Percentiles rank a stretch among this genome's conserved stretches.
phyloP scores from a whole-genome alignment of 2,329 filamentous ascomycete genomes.

The Talaromyces sp. region DNA sequence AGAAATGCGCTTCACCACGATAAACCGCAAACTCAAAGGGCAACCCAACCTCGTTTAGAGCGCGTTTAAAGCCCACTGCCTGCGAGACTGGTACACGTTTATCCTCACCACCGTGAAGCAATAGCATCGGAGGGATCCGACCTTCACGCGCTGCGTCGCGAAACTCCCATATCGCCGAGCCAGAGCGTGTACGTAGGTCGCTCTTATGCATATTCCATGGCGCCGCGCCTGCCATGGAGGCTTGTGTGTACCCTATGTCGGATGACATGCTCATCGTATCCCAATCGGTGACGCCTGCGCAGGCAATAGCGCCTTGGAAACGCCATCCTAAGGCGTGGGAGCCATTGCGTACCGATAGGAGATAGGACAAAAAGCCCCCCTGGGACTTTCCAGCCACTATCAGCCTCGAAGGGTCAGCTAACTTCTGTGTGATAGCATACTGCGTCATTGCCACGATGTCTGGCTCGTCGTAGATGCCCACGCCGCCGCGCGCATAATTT shows the following conservation, averaged over 20 bases:
- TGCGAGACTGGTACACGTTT: conserved; percentile 1
- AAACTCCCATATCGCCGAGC: conserved; percentile 7
- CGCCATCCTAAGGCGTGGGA: neutral
- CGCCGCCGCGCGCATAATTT: neutral
- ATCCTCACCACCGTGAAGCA: conserved; percentile 3
- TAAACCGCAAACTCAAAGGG: conserved; percentile 3
- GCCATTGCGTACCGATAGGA: conserved; percentile 5
- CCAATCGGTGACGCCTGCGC: conserved; percentile 5
- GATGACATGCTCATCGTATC: conserved; percentile 7
- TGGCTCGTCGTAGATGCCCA: conserved; percentile 6
- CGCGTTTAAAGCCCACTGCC: conserved; percentile 1
- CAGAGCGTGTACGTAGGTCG: neutral
- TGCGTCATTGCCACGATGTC: conserved; percentile 8
- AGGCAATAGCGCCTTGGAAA: conserved; percentile 1
- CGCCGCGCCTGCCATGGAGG: neutral
- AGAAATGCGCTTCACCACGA: conserved; percentile 4
- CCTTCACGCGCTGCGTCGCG: conserved; percentile 2
- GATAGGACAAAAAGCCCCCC: conserved; percentile 1
- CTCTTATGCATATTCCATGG: conserved; percentile 2
- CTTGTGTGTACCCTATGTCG: neutral
- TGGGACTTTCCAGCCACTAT: conserved; percentile 6
- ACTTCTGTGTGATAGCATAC: neutral
- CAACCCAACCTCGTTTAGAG: neutral
- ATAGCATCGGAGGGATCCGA: conserved; percentile 7
- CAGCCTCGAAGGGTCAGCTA: conserved; percentile 1